phyloP scores from a whole-genome alignment of 306 rosid species.

The Inga leiocalycina region DNA sequence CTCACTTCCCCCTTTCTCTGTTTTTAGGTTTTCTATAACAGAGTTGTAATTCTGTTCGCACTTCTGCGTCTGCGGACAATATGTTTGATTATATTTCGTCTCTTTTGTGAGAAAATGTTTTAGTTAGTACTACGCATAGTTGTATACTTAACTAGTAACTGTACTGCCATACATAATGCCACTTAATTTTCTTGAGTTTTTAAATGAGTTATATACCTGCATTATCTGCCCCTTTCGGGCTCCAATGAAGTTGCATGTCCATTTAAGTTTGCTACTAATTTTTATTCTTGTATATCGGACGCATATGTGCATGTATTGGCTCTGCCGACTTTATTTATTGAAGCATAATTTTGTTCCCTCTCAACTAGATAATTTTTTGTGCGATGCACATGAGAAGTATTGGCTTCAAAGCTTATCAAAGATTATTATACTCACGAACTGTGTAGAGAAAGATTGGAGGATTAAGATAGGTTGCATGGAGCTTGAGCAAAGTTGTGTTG shows the following conservation, averaged over 20 bases:
- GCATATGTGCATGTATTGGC: not conserved
- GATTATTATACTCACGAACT: not conserved
- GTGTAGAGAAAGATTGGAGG: not conserved
- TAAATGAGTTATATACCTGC: not conserved
- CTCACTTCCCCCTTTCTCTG: slow-evolving; percentile 4
- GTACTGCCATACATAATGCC: not conserved
- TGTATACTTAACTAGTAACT: not conserved
- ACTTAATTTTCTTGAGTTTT: not conserved
- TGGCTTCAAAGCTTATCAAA: not conserved
- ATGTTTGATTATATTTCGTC: not conserved
- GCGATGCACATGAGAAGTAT: not conserved
- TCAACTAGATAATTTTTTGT: not conserved
- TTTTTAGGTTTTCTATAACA: not conserved
- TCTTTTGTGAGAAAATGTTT: not conserved
- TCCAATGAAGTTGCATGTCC: not conserved
- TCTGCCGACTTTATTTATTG: not conserved
- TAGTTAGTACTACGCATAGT: not conserved
- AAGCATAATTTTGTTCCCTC: not conserved
- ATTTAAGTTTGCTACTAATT: not conserved
- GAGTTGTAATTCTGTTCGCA: slow-evolving; percentile 7
- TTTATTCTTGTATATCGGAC: not conserved
- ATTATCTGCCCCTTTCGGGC: not conserved
- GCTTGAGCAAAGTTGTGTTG: not conserved
- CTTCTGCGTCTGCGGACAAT: not conserved
- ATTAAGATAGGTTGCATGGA: not conserved